Conservation (phyloP, 1,284 basidiomycete species). For the Waitea zeae region DNA sequence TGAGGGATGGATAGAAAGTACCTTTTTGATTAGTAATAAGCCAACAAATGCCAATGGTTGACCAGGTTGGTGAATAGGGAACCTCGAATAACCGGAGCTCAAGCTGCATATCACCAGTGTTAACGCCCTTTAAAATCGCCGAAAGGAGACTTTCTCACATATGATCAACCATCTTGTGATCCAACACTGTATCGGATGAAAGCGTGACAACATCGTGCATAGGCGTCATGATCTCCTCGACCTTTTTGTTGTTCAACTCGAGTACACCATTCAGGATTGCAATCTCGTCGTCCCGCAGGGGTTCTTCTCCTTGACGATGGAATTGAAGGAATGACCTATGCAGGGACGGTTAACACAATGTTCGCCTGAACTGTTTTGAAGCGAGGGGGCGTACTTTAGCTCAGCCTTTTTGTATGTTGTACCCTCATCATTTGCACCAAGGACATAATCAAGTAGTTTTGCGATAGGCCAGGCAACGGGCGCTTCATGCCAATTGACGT, state of each 20-base stretch:
- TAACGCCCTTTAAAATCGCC: conserved; percentile 2
- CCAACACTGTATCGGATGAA: conserved; percentile 48
- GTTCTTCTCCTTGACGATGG: conserved; percentile 75
- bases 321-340: conserved; percentile 70
- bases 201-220: conserved; percentile 27
- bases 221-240: conserved; percentile 77
- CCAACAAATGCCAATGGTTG: conserved; percentile 71
- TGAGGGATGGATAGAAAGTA: too few species aligned
- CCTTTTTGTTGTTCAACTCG: conserved; percentile 72
- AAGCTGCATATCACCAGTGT: conserved; percentile 20
- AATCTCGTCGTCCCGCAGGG: conserved; percentile 80
- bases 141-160: conserved; percentile 25
- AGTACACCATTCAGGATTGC: conserved; percentile 79
- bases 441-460: conserved; percentile 65
- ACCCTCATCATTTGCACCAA: conserved; percentile 54
- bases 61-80: conserved; percentile 76
- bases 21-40: conserved; percentile 76
- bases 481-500: conserved; percentile 26
- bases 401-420: conserved; percentile 87
- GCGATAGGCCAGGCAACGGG: conserved; percentile 84
- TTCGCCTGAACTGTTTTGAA: not conserved
- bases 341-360: not conserved
- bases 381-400: conserved; percentile 34
- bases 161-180: conserved; percentile 63
- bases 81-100: conserved; percentile 81